phyloP scores from a whole-genome alignment of 78 protist species.

The Creolimax fragrantissima region DNA sequence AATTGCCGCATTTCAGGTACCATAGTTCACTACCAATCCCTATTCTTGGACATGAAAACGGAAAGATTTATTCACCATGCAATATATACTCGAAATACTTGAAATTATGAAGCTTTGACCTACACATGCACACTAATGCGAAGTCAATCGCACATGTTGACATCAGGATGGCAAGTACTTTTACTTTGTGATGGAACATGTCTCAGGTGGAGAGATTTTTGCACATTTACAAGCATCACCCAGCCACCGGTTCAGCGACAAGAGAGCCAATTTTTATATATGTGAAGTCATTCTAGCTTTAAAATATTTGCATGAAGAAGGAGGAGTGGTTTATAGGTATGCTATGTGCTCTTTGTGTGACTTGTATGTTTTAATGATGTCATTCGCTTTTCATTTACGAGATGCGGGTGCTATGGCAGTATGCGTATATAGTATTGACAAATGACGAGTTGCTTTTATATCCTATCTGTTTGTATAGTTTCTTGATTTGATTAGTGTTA shows the following conservation, averaged over 20 bases:
- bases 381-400: neutral
- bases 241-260: neutral
- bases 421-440: too few relatives aligned
- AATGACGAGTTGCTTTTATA: too few relatives aligned
- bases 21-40: neutral
- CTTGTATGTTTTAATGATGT: neutral
- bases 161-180: neutral
- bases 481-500: too few relatives aligned
- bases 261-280: neutral
- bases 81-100: neutral
- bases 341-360: too few relatives aligned
- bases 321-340: neutral
- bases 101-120: neutral
- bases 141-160: neutral
- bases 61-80: neutral
- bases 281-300: neutral
- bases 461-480: too few relatives aligned
- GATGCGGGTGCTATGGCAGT: too few relatives aligned
- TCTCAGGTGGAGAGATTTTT: conserved; percentile 81
- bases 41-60: neutral
- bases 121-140: neutral
- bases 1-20: conserved; percentile 29
- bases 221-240: conserved; percentile 24
- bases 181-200: conserved; percentile 36
- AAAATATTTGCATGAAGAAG: neutral